Percentiles rank a stretch among this genome's conserved stretches.
Evolutionary conservation across 1,139 yeast genomes (phyloP).

Genomic region (Kodamaea arcana): DNA sequence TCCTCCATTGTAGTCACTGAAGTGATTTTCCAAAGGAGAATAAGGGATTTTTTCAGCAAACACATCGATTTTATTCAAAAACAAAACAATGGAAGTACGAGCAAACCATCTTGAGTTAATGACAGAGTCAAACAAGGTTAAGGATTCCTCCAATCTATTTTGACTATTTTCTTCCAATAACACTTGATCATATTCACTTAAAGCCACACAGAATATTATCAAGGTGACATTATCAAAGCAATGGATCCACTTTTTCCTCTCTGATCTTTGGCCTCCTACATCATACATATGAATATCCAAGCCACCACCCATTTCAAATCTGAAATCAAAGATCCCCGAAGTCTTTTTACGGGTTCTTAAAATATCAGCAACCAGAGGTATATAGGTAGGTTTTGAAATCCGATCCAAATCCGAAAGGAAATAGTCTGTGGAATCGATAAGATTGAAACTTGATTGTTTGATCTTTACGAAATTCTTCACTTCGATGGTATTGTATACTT

Average conservation of each 20-base stretch:
- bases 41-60: slow-evolving; percentile 80
- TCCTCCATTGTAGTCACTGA: slow-evolving; percentile 91
- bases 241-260: slow-evolving; percentile 92
- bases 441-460: slow-evolving; percentile 70
- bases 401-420: slow-evolving; percentile 67
- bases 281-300: slow-evolving; percentile 80
- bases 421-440: slow-evolving; percentile 84
- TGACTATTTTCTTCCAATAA: slow-evolving; percentile 74
- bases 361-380: slow-evolving; percentile 74
- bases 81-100: slow-evolving; percentile 78
- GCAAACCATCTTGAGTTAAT: slow-evolving; percentile 94
- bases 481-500: slow-evolving; percentile 53
- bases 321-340: slow-evolving; percentile 84
- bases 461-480: slow-evolving; percentile 55
- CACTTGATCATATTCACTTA: slow-evolving; percentile 87
- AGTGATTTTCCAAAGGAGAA: slow-evolving; percentile 77
- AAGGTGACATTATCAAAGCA: slow-evolving; percentile 90
- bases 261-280: slow-evolving; percentile 93
- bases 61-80: slow-evolving; percentile 84
- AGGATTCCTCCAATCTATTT: slow-evolving; percentile 80
- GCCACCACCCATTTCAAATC: slow-evolving; percentile 69
- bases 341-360: slow-evolving; percentile 88
- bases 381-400: slow-evolving; percentile 55
- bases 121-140: slow-evolving; percentile 82
- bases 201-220: slow-evolving; percentile 84